phyloP scores from a whole-genome alignment of 768 basidiomycete genomes.

The Leccinum sublutescens region DNA sequence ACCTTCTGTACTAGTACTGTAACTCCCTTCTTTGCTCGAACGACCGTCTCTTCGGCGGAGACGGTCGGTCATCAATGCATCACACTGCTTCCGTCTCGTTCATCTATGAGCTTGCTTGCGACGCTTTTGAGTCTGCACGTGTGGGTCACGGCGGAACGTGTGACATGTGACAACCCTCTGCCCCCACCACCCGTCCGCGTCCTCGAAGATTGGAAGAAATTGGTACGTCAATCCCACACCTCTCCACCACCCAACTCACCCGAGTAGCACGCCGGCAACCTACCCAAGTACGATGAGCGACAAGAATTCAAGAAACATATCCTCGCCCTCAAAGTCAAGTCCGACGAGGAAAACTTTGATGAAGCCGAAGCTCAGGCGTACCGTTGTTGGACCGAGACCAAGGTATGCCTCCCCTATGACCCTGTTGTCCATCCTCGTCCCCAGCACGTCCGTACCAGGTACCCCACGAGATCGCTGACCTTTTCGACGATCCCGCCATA shows the following conservation, averaged over 20 bases:
- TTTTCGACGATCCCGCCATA: constrained; percentile 64
- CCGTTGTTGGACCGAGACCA: constrained; percentile 65
- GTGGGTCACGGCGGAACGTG: no score
- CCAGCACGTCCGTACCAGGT: constrained; percentile 38
- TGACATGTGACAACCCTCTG: no score
- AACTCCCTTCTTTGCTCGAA: no score
- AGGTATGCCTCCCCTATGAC: constrained; percentile 27
- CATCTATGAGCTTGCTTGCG: no score
- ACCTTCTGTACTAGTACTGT: no score
- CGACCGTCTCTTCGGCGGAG: no score
- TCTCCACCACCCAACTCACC: not conserved
- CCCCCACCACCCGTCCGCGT: constrained; percentile 49
- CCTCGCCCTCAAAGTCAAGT: constrained; percentile 61
- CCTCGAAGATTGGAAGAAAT: constrained; percentile 78
- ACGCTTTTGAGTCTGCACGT: no score
- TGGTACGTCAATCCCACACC: constrained; percentile 42
- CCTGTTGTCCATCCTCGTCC: not conserved
- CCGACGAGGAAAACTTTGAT: constrained; percentile 97
- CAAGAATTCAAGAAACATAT: constrained; percentile 74
- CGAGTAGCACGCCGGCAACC: constrained; percentile 63
- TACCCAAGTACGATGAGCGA: constrained; percentile 60
- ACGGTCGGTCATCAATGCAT: no score
- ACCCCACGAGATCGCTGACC: constrained; percentile 60
- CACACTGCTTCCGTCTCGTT: no score
- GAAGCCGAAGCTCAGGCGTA: constrained; percentile 90